A percentile compares a stretch with the other conserved stretches of the same genome.
Evolutionary conservation across 345 rosid genomes (phyloP).

Genomic region (Pugionium dolabratum): DNA sequence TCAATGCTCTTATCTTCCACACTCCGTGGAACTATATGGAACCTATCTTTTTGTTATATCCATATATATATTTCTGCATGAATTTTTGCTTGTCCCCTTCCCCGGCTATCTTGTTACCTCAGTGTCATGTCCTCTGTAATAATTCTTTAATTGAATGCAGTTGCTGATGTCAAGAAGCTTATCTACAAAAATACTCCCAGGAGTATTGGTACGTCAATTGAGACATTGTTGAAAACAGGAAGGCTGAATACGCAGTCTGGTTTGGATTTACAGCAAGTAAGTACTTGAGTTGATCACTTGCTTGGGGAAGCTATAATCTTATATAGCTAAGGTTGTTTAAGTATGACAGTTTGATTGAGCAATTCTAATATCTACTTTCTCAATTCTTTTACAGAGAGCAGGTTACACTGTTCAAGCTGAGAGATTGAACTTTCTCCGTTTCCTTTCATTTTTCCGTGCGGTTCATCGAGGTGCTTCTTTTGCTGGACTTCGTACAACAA

Average conservation of each 20-base stretch:
- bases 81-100: constrained; percentile 2
- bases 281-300: constrained; percentile 16
- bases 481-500: constrained; percentile 96
- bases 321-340: constrained; percentile 17
- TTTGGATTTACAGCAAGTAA: constrained; percentile 90
- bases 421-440: constrained; percentile 90
- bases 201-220: constrained; percentile 60
- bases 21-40: constrained; percentile 11
- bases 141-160: constrained; percentile 48
- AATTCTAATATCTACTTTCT: constrained; percentile 19
- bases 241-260: constrained; percentile 70
- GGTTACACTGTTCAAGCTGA: constrained; percentile 98
- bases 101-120: constrained; percentile 7
- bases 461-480: constrained; percentile 97
- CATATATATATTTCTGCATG: background rate
- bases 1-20: constrained; percentile 9
- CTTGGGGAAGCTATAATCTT: constrained; percentile 18
- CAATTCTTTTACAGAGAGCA: constrained; percentile 56
- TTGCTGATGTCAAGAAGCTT: constrained; percentile 63
- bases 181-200: constrained; percentile 54
- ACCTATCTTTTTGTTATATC: background rate
- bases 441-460: constrained; percentile 87
- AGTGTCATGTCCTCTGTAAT: constrained; percentile 5
- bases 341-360: constrained; percentile 16
- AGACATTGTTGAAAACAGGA: constrained; percentile 79